A percentile compares a stretch with the other conserved stretches of the same genome.
phyloP scores from a whole-genome alignment of 2,329 filamentous ascomycete genomes.

The Macroventuria anomochaeta region DNA sequence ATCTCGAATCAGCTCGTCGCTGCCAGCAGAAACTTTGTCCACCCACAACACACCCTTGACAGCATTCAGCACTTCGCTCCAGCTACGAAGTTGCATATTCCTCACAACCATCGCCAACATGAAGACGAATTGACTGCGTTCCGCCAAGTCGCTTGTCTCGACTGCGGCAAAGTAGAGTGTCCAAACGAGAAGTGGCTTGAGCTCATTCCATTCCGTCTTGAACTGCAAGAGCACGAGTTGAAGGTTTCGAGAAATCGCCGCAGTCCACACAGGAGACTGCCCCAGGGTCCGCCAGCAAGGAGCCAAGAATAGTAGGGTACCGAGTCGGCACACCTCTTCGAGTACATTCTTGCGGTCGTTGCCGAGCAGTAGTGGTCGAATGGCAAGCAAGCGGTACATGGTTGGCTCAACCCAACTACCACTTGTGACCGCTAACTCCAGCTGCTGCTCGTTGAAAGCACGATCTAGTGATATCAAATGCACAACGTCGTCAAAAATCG shows the following conservation, averaged over 20 bases:
- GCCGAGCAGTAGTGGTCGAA: conserved; percentile 29
- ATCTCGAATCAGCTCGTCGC: conserved; percentile 32
- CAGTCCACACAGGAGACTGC: conserved; percentile 35
- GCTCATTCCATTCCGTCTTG: conserved; percentile 36
- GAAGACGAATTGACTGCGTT: conserved; percentile 36
- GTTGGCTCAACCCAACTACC: conserved; percentile 42
- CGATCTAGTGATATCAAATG: conserved; percentile 36
- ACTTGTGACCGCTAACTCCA: conserved; percentile 30
- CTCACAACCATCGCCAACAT: conserved; percentile 37
- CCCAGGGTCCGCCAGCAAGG: conserved; percentile 38
- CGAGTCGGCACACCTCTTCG: conserved; percentile 41
- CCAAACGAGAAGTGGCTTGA: conserved; percentile 39
- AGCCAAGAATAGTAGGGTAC: conserved; percentile 37
- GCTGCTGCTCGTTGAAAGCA: conserved; percentile 31
- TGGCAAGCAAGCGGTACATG: conserved; percentile 33
- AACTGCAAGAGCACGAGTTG: conserved; percentile 28
- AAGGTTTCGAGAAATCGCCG: conserved; percentile 30
- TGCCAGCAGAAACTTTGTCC: conserved; percentile 33
- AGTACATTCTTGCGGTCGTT: conserved; percentile 25
- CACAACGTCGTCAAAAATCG: conserved; percentile 37
- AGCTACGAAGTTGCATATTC: conserved; percentile 27
- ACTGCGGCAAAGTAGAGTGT: conserved; percentile 36
- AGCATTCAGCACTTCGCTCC: conserved; percentile 33
- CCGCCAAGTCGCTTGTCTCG: conserved; percentile 31
- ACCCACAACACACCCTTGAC: conserved; percentile 42